phyloP scores from a whole-genome alignment of 768 basidiomycete species.

The Naganishia friedmannii region DNA sequence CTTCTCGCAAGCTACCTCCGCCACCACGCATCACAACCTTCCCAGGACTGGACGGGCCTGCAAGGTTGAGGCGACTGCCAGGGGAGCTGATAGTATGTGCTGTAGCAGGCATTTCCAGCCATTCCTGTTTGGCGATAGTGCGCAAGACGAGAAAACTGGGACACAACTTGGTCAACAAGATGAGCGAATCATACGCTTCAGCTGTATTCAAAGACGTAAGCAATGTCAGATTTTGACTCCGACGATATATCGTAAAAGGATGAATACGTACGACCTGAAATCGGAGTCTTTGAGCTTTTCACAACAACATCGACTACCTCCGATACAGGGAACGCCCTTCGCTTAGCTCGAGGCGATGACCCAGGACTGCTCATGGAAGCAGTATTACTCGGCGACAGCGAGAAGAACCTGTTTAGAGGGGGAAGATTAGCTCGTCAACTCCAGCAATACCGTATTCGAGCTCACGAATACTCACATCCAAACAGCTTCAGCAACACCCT shows the following conservation, averaged over 20 bases:
- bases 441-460: too few species aligned
- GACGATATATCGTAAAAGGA: neutral
- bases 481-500: constrained; percentile 50
- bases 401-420: constrained; percentile 27
- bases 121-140: constrained; percentile 42
- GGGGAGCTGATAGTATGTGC: constrained; percentile 20
- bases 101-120: constrained; percentile 50
- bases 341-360: constrained; percentile 28
- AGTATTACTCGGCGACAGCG: constrained; percentile 18
- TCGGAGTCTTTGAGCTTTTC: constrained; percentile 51
- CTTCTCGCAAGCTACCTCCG: constrained; percentile 45
- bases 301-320: constrained; percentile 52
- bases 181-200: constrained; percentile 49
- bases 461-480: constrained; percentile 47
- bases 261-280: constrained; percentile 44
- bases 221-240: neutral
- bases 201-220: constrained; percentile 31
- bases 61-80: constrained; percentile 25
- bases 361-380: constrained; percentile 7
- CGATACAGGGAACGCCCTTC: constrained; percentile 47
- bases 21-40: constrained; percentile 37
- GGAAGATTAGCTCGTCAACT: neutral
- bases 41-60: constrained; percentile 47
- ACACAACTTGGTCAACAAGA: constrained; percentile 48
- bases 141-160: constrained; percentile 49